Evolutionary conservation across 306 rosid species (phyloP).

Genomic region (Vigna unguiculata): DNA sequence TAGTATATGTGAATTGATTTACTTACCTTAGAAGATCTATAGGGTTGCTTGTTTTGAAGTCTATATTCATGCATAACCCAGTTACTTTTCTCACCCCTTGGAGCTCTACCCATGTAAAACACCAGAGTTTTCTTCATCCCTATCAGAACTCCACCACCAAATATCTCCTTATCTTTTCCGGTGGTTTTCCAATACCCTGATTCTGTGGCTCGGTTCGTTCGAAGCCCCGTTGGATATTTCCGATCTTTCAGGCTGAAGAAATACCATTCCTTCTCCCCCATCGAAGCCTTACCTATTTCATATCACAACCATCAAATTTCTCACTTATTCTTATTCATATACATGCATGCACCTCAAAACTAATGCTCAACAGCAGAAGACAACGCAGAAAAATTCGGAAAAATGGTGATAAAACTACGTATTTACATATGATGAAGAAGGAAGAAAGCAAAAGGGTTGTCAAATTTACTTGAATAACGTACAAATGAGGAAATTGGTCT

Average conservation of each 20-base stretch:
- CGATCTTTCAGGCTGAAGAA: conserved; percentile 79
- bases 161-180: conserved; percentile 84
- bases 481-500: conserved; percentile 46
- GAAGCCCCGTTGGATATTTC: conserved; percentile 81
- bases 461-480: background rate
- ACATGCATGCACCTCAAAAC: background rate
- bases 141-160: conserved; percentile 52
- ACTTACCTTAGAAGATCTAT: conserved; percentile 66
- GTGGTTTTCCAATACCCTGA: conserved; percentile 52
- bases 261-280: conserved; percentile 93
- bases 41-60: conserved; percentile 57
- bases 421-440: conserved; percentile 17
- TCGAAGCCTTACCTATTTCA: conserved; percentile 65
- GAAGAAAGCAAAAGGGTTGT: background rate
- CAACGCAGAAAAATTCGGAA: too few relatives aligned
- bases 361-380: too few relatives aligned
- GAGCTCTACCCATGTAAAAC: conserved; percentile 85
- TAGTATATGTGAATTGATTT: background rate
- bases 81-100: conserved; percentile 82
- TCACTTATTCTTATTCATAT: too few relatives aligned
- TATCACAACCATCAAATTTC: too few relatives aligned
- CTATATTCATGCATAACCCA: conserved; percentile 95
- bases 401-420: too few relatives aligned
- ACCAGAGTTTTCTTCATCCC: conserved; percentile 95
- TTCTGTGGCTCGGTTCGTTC: conserved; percentile 84